These are phyloP conservation scores for Xerocomellus chrysenteron DNA, from an alignment of 768 basidiomycete species.

Conservation along the genomic window DNA sequence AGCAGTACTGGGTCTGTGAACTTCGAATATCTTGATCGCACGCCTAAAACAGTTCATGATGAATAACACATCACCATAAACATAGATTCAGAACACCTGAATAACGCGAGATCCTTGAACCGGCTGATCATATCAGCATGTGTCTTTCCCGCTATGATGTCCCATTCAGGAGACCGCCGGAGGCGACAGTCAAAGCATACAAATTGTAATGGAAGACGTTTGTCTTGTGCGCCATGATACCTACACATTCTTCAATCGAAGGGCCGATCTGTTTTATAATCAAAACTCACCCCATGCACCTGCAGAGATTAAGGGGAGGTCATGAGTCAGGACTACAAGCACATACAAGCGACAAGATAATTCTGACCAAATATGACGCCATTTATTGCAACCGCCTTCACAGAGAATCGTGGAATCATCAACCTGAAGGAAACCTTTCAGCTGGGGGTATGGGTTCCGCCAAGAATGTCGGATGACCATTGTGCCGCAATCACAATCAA, in stretches of 20 bases:
- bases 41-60: slow-evolving; percentile 40
- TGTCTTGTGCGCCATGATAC: slow-evolving; percentile 60
- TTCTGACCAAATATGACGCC: slow-evolving; percentile 76
- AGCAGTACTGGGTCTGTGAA: slow-evolving; percentile 40
- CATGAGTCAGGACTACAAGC: neutral
- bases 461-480: slow-evolving; percentile 34
- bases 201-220: slow-evolving; percentile 58
- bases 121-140: slow-evolving; percentile 57
- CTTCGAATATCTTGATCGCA: slow-evolving; percentile 69
- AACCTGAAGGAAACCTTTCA: slow-evolving; percentile 35
- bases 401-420: slow-evolving; percentile 62
- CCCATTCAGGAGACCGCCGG: slow-evolving; percentile 64
- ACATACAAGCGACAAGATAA: neutral
- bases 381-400: slow-evolving; percentile 68
- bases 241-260: slow-evolving; percentile 32
- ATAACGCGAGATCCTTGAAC: slow-evolving; percentile 67
- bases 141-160: slow-evolving; percentile 58
- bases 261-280: neutral
- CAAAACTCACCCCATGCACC: slow-evolving; percentile 41
- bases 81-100: slow-evolving; percentile 46
- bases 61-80: neutral
- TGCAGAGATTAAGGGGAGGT: slow-evolving; percentile 2
- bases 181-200: slow-evolving; percentile 78
- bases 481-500: slow-evolving; percentile 73
- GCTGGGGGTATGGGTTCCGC: neutral